Evolutionary conservation across 2,329 filamentous ascomycete genomes (phyloP), one percentile per base, ranked within the genome.

Genomic region (Hymenoscyphus fraxineus): DNA sequence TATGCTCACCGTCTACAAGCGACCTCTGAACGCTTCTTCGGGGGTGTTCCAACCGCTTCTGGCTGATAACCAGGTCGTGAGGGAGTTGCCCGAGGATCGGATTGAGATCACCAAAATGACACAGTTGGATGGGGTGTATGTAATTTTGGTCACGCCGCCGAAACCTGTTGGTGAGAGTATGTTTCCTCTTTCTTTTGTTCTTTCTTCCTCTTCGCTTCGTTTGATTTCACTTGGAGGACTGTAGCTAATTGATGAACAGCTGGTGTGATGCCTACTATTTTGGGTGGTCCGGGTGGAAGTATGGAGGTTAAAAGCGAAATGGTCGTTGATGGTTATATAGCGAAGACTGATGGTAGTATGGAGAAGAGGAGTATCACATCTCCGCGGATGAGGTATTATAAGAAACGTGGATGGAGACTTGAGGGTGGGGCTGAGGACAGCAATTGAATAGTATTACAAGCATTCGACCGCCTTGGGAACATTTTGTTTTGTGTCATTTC

Each of bases 161-260:
- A 62, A 60, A 31, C 27, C 57, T 4, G 56, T 51, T 55, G 57
- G 59, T 15, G 54, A 58, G 58, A 68, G 68, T 70, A 62, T 66
- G 66, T 68, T 7, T 38, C 3, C 39, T 7, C 38, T 27, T 51
- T 16, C 6, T 6, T n/a, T 44, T n/a, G 6, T n/a, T n/a, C 41
- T n/a, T 44, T 44, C 16, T 3, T n/a, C 12, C 6, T 51, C 9
- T n/a, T 51, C 19, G 7, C n/a, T 19, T 47, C 44, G 16, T 16
- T 51, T 7, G n/a, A 19, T 12, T 27, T 51, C n/a, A 51, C 6
- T 19, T 19, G 15, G n/a, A 6, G 41, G 16, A 44, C 16, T 44
- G 19, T 22, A 12, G 7, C 47, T 54, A 27, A 54, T 54, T 9
- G 19, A 6, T 27, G 19, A 27, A 54, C 22, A 54, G 47, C 47